Conservation (phyloP, 345 rosid species). For the Microcos paniculata region DNA sequence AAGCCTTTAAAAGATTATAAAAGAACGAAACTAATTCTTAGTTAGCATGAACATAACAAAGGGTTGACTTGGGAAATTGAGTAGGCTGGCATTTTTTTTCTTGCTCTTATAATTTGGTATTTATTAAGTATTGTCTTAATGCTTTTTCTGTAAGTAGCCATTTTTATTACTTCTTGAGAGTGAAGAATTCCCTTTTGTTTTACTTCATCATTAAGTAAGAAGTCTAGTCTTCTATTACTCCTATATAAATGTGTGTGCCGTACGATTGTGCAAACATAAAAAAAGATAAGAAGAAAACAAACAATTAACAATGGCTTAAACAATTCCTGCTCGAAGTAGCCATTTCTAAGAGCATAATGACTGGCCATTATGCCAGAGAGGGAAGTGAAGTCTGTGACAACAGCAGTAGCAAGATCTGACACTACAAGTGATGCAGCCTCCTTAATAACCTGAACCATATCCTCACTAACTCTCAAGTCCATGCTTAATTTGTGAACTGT, state of each 20-base stretch:
- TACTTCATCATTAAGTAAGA: no score
- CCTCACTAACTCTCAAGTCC: conserved; percentile 50
- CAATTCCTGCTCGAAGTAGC: conserved; percentile 83
- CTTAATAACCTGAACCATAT: conserved; percentile 50
- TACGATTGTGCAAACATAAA: neutral
- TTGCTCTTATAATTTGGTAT: no score
- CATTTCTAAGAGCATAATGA: conserved; percentile 94
- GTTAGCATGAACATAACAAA: no score
- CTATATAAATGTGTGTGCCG: neutral
- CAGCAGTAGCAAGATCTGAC: conserved; percentile 94
- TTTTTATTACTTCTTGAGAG: no score
- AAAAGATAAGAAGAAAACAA: conserved; percentile 3
- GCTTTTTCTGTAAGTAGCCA: no score
- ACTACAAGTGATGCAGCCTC: conserved; percentile 91
- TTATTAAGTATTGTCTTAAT: no score
- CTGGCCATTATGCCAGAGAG: conserved; percentile 95
- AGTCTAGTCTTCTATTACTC: no score
- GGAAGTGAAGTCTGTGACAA: conserved; percentile 88
- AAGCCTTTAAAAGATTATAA: no score
- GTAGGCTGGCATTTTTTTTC: no score
- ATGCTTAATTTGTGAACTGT: conserved; percentile 51
- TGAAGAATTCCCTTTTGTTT: no score
- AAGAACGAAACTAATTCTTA: no score
- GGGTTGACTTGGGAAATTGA: no score
- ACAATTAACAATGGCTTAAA: conserved; percentile 17